phyloP scores from a whole-genome alignment of 192 early-diverging fungal species.

The Podila epicladia region DNA sequence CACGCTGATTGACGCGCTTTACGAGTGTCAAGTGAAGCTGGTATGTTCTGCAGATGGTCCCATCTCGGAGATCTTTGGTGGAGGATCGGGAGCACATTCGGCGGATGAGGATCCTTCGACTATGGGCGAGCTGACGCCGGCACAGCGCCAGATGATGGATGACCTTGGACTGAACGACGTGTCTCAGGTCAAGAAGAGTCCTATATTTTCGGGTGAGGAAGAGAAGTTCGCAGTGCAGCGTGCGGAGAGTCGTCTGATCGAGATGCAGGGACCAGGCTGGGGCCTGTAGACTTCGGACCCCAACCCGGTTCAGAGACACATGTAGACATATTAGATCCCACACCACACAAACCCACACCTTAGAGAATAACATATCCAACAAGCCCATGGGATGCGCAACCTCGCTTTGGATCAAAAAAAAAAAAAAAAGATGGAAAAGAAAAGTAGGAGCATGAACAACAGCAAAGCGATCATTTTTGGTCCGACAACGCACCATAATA shows the following conservation, averaged over 20 bases:
- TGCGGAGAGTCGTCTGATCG: constrained; percentile 88
- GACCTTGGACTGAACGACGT: constrained; percentile 57
- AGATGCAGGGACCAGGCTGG: constrained; percentile 92
- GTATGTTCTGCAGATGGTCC: constrained; percentile 76
- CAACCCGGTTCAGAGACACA: not conserved
- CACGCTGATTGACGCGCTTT: constrained; percentile 92
- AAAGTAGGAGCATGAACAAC: no score
- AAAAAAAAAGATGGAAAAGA: no score
- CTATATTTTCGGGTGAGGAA: constrained; percentile 87
- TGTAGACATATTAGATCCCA: no score
- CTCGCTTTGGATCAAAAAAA: no score
- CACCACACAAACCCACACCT: no score
- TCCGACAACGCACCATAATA: no score
- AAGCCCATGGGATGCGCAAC: no score
- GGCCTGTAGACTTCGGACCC: constrained; percentile 19
- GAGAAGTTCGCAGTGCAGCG: constrained; percentile 97
- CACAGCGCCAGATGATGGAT: constrained; percentile 71
- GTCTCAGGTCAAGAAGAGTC: constrained; percentile 56
- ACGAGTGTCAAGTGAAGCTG: constrained; percentile 82
- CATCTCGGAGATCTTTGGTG: constrained; percentile 77
- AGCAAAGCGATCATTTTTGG: no score
- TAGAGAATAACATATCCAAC: no score
- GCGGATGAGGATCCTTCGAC: constrained; percentile 56
- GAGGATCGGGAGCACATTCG: constrained; percentile 54
- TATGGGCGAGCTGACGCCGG: constrained; percentile 40